These are phyloP conservation scores for Fusarium haematococcum DNA, from an alignment of 2,329 filamentous ascomycete genomes.

Conservation along the genomic window DNA sequence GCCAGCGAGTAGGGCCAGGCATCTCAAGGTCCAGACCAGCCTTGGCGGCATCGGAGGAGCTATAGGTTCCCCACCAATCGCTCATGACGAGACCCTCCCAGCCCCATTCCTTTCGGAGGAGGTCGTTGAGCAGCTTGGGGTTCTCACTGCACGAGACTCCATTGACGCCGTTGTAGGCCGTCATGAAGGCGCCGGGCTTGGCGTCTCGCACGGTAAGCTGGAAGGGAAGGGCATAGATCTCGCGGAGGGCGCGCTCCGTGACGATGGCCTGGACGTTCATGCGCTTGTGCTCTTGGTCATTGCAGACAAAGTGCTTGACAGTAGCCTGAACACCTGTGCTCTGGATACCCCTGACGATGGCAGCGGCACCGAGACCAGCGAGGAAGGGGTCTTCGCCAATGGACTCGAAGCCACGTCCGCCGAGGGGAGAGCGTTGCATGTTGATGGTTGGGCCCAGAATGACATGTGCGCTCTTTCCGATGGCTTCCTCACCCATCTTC, in stretches of 20 bases:
- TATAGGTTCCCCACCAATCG: slow-evolving; percentile 71
- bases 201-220: slow-evolving; percentile 66
- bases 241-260: slow-evolving; percentile 66
- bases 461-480: slow-evolving; percentile 67
- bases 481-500: slow-evolving; percentile 65
- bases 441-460: slow-evolving; percentile 73
- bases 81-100: slow-evolving; percentile 70
- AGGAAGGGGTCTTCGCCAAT: slow-evolving; percentile 69
- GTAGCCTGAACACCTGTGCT: slow-evolving; percentile 67
- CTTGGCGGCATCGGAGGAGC: slow-evolving; percentile 61
- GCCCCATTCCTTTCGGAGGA: slow-evolving; percentile 68
- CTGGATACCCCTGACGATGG: slow-evolving; percentile 67
- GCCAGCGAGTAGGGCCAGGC: slow-evolving; percentile 66
- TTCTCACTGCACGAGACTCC: slow-evolving; percentile 68
- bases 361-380: slow-evolving; percentile 65
- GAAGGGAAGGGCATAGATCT: slow-evolving; percentile 70
- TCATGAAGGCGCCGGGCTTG: slow-evolving; percentile 67
- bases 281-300: slow-evolving; percentile 70
- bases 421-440: slow-evolving; percentile 70
- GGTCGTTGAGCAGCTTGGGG: slow-evolving; percentile 59
- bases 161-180: slow-evolving; percentile 70
- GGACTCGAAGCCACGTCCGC: slow-evolving; percentile 70
- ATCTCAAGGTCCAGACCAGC: slow-evolving; percentile 71
- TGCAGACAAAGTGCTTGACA: slow-evolving; percentile 72
- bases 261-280: slow-evolving; percentile 67